phyloP scores from a whole-genome alignment of 345 rosid genomes.

The Schrenkiella parvula region DNA sequence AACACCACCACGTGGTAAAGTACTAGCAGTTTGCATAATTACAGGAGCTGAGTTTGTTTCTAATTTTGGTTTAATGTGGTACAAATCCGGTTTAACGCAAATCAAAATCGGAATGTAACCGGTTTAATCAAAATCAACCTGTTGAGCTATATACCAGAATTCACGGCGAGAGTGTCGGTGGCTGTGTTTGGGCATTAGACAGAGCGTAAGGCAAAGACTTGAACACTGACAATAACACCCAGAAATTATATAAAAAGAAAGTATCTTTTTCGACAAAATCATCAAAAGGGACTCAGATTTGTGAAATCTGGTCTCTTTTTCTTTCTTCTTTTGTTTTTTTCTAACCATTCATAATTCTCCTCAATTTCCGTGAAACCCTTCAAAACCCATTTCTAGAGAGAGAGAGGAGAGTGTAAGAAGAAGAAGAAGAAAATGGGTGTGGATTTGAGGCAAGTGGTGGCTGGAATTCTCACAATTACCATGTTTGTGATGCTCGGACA shows the following conservation, averaged over 20 bases:
- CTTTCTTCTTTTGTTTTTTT: background rate
- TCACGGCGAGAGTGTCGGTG: constrained; percentile 34
- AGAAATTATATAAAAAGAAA: background rate
- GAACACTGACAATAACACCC: constrained; percentile 16
- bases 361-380: constrained; percentile 27
- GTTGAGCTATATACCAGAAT: constrained; percentile 11
- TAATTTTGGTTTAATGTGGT: background rate
- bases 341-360: background rate
- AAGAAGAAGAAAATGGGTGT: constrained; percentile 51
- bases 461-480: constrained; percentile 82
- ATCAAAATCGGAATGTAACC: background rate
- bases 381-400: background rate
- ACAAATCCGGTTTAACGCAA: background rate
- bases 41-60: background rate
- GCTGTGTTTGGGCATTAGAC: background rate
- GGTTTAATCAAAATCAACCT: background rate
- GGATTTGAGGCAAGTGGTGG: constrained; percentile 94
- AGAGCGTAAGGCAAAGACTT: constrained; percentile 4
- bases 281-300: constrained; percentile 26
- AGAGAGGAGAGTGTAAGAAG: background rate
- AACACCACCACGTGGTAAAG: background rate
- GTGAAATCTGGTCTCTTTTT: constrained; percentile 16
- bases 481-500: constrained; percentile 97
- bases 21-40: background rate
- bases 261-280: constrained; percentile 26